phyloP scores from a whole-genome alignment of 176 grass and related monocot species.

The Tuctoria greenei region DNA sequence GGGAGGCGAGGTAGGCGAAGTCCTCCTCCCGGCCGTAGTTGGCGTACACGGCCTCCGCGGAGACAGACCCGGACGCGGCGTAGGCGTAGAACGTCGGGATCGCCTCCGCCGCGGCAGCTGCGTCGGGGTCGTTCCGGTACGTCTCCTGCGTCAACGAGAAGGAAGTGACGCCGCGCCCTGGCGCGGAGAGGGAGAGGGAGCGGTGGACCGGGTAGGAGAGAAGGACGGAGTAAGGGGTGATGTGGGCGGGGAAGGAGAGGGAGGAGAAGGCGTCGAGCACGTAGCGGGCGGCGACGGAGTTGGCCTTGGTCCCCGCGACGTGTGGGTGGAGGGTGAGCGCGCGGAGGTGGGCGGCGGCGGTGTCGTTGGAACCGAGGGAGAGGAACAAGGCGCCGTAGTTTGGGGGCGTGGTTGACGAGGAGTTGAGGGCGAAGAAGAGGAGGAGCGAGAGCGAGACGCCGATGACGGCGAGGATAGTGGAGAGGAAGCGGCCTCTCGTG shows the following conservation, averaged over 20 bases:
- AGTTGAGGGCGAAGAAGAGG: slow-evolving; percentile 15
- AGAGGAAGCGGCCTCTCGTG: background rate
- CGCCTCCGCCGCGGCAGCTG: slow-evolving; percentile 31
- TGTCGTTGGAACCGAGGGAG: slow-evolving; percentile 62
- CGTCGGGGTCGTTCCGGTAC: slow-evolving; percentile 49
- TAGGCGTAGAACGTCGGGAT: slow-evolving; percentile 79
- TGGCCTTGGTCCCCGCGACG: slow-evolving; percentile 61
- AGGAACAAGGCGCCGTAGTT: slow-evolving; percentile 68
- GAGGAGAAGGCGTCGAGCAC: slow-evolving; percentile 43
- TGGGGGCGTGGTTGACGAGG: background rate
- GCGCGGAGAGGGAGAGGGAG: slow-evolving; percentile 58
- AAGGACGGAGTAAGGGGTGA: slow-evolving; percentile 64
- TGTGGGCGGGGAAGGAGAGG: slow-evolving; percentile 50
- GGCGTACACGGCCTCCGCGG: slow-evolving; percentile 65
- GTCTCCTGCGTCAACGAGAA: slow-evolving; percentile 63
- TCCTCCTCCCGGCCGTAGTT: slow-evolving; percentile 83
- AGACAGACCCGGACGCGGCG: slow-evolving; percentile 57
- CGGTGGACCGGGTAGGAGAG: slow-evolving; percentile 74
- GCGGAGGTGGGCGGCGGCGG: slow-evolving; percentile 65
- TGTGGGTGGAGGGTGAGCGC: slow-evolving; percentile 72
- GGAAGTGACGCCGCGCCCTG: background rate
- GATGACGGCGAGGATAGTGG: background rate
- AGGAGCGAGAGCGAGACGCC: slow-evolving; percentile 5
- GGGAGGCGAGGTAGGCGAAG: slow-evolving; percentile 52
- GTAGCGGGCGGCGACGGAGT: slow-evolving; percentile 58